Evolutionary conservation across 495 filamentous ascomycete genomes (phyloP), one percentile per base, ranked within the genome.

Genomic region (Viridothelium virens): DNA sequence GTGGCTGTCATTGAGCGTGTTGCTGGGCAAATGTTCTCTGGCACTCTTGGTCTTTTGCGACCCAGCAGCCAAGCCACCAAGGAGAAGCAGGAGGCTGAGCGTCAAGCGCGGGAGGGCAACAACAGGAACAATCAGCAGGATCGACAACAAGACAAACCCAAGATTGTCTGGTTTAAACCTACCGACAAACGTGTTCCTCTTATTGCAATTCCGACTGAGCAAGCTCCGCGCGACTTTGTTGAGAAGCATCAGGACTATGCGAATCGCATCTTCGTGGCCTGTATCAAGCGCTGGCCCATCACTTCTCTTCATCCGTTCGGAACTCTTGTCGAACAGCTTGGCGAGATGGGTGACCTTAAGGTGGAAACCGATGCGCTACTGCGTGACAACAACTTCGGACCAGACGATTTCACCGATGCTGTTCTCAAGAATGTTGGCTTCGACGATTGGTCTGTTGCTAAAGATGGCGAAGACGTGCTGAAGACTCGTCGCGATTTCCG

Each of bases 111-210:
- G 70, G 95, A 97, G 74, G 94, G 94, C 39, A 81, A 81, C 64
- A 81, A 80, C 64, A 84, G 86, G 63, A 91, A 93, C 63, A 84
- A 86, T 50, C 88, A 95, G 63, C 89, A 89, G 38, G 88, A 90
- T 47, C 87, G 92, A 61, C 87, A 91, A 65, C 92, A 91, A 75
- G 95, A 98, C 64, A 97, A 96, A 78, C 94, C 94, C 47, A 98
- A 98, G 86, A 98, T 98, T 78, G 94, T 98, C 39, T 98, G 94
- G 94, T 98, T 98, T 82, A 98, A 98, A 82, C 94, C 94, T 65
- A 98, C 94, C 1, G 94, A 98, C 77, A 98, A 98, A 83, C 90
- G 94, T 71, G 94, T 98, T 56, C 94, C 95, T 67, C 79, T 98
- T 69, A 97, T 98, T 75, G 94, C 94, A 47, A 98, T 98, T 68